Conservation (phyloP, 768 basidiomycete genomes). For the Kwoniella heveanensis region DNA sequence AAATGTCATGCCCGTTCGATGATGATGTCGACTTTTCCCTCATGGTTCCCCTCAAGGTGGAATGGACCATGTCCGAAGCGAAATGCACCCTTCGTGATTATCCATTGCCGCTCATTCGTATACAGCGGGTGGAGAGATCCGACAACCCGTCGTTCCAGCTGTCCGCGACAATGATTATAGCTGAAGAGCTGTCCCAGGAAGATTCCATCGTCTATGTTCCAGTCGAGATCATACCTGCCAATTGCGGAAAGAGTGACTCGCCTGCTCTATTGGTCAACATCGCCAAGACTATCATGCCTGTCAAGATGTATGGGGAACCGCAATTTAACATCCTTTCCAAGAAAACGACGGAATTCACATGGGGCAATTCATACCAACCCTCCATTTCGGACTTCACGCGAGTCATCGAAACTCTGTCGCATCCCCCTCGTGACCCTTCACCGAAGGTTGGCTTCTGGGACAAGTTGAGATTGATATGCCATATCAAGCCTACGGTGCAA, state of each 20-base stretch:
- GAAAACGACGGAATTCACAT: conserved; percentile 72
- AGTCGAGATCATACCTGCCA: conserved; percentile 66
- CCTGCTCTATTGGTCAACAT: conserved; percentile 65
- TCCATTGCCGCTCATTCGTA: conserved; percentile 77
- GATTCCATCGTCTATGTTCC: conserved; percentile 72
- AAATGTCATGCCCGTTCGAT: conserved; percentile 72
- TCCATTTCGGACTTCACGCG: conserved; percentile 84
- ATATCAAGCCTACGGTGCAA: conserved; percentile 72
- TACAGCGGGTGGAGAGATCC: conserved; percentile 60
- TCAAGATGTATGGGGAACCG: conserved; percentile 86
- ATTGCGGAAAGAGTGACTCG: conserved; percentile 62
- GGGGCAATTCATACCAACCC: conserved; percentile 85
- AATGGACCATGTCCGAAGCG: conserved; percentile 67
- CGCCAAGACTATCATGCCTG: conserved; percentile 92
- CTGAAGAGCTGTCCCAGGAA: conserved; percentile 77
- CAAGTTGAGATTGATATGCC: conserved; percentile 73
- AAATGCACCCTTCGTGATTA: conserved; percentile 77
- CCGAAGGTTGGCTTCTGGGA: conserved; percentile 92
- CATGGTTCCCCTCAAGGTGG: conserved; percentile 78
- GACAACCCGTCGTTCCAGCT: conserved; percentile 63
- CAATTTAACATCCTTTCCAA: conserved; percentile 68
- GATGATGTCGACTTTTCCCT: conserved; percentile 72
- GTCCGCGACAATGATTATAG: conserved; percentile 73
- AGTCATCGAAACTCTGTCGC: conserved; percentile 76
- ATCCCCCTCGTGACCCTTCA: conserved; percentile 76